These are phyloP conservation scores for Rhodotorula paludigena DNA, from an alignment of 768 basidiomycete genomes.

Conservation along the genomic window DNA sequence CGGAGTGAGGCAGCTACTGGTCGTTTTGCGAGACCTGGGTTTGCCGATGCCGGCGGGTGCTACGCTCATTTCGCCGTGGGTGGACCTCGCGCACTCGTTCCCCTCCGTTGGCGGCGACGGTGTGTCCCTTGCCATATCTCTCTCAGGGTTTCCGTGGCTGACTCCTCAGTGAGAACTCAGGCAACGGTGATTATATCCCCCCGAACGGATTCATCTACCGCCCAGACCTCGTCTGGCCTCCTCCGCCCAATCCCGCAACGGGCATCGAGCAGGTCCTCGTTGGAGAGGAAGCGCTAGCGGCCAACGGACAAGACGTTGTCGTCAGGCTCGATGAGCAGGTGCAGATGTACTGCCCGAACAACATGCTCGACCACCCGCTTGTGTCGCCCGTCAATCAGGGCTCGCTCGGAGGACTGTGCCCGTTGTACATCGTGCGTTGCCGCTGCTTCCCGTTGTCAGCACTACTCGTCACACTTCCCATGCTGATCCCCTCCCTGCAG, in stretches of 20 bases:
- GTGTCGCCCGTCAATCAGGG: slow-evolving; percentile 69
- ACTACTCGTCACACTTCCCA: background rate
- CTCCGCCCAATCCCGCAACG: slow-evolving; percentile 41
- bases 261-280: slow-evolving; percentile 13
- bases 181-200: slow-evolving; percentile 29
- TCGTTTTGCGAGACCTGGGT: slow-evolving; percentile 72
- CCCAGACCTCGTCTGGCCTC: slow-evolving; percentile 49
- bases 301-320: background rate
- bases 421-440: slow-evolving; percentile 70
- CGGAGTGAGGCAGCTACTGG: slow-evolving; percentile 55
- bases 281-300: slow-evolving; percentile 9
- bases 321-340: slow-evolving; percentile 34
- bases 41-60: slow-evolving; percentile 75
- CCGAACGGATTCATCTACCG: slow-evolving; percentile 47
- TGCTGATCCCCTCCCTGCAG: background rate
- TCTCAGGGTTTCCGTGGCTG: background rate
- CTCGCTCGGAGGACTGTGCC: slow-evolving; percentile 85
- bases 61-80: slow-evolving; percentile 81
- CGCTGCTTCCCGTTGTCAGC: background rate
- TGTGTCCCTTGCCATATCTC: background rate
- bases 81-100: slow-evolving; percentile 84
- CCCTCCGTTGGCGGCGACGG: slow-evolving; percentile 62
- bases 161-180: background rate
- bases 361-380: slow-evolving; percentile 65
- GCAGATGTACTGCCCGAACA: slow-evolving; percentile 76